Evolutionary conservation across 78 protist species (phyloP).

Genomic region (Dictyostelium firmibasis): DNA sequence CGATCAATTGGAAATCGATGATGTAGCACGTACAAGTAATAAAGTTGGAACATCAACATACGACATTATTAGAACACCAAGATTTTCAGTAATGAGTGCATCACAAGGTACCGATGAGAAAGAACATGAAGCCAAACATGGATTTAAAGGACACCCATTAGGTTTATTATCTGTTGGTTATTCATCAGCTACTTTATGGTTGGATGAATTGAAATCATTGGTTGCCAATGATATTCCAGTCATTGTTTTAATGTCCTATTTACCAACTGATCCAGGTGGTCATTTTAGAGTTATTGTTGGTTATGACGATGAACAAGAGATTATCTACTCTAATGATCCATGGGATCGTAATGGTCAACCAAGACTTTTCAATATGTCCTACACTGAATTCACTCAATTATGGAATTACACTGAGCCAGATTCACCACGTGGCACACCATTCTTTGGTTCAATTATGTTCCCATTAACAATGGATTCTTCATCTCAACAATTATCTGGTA

Average conservation of each 20-base stretch:
- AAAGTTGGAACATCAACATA: constrained; percentile 38
- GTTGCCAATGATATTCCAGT: constrained; percentile 30
- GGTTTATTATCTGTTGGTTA: constrained; percentile 36
- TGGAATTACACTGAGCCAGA: constrained; percentile 57
- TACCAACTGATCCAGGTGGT: constrained; percentile 24
- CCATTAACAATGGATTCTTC: neutral
- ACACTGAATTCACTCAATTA: neutral
- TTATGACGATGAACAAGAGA: constrained; percentile 27
- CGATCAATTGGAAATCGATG: constrained; percentile 21
- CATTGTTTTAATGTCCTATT: constrained; percentile 17
- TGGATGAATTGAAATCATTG: constrained; percentile 8
- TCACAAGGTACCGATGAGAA: constrained; percentile 12
- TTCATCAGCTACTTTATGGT: constrained; percentile 14
- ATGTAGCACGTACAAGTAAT: constrained; percentile 50
- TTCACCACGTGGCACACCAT: constrained; percentile 47
- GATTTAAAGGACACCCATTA: constrained; percentile 15
- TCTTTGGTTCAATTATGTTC: constrained; percentile 11
- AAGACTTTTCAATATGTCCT: neutral
- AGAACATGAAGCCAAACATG: constrained; percentile 6
- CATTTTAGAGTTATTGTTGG: constrained; percentile 63
- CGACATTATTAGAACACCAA: constrained; percentile 33
- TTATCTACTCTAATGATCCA: constrained; percentile 24
- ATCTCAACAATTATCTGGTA: neutral
- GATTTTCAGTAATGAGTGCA: constrained; percentile 35
- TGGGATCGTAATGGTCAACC: constrained; percentile 68